phyloP scores from a whole-genome alignment of 345 rosid species.

The Populus alba region DNA sequence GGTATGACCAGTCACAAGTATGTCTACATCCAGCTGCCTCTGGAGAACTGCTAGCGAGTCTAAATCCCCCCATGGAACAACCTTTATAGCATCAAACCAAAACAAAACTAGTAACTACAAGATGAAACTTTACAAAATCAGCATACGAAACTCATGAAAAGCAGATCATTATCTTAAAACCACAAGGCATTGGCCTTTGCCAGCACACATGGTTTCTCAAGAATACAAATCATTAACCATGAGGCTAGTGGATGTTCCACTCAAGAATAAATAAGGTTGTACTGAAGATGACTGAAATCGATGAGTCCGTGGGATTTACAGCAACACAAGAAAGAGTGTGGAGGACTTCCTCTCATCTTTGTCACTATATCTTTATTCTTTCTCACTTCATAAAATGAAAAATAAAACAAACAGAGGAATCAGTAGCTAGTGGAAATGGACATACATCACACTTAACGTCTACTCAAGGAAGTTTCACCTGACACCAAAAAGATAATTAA shows the following conservation, averaged over 20 bases:
- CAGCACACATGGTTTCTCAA: background rate
- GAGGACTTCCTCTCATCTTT: background rate
- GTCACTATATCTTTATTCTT: background rate
- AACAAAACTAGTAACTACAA: background rate
- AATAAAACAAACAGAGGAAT: background rate
- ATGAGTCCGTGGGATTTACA: background rate
- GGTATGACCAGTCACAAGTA: slow-evolving; percentile 90
- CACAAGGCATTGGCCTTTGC: background rate
- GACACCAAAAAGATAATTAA: background rate
- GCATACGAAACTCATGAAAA: background rate
- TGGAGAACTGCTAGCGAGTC: slow-evolving; percentile 94
- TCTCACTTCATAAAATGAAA: background rate
- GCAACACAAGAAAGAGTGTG: background rate
- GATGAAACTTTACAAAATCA: background rate
- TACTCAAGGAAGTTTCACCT: background rate
- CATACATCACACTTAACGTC: background rate
- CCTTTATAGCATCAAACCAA: slow-evolving; percentile 39
- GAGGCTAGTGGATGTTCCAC: background rate
- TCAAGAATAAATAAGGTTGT: background rate
- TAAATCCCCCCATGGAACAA: slow-evolving; percentile 95
- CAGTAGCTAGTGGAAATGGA: background rate
- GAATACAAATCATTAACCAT: no score
- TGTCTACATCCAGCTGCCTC: slow-evolving; percentile 92
- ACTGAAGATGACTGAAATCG: background rate
- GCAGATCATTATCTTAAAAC: background rate